Conservation (phyloP, 441 rosid genomes). For the Euphorbia celastroides region DNA sequence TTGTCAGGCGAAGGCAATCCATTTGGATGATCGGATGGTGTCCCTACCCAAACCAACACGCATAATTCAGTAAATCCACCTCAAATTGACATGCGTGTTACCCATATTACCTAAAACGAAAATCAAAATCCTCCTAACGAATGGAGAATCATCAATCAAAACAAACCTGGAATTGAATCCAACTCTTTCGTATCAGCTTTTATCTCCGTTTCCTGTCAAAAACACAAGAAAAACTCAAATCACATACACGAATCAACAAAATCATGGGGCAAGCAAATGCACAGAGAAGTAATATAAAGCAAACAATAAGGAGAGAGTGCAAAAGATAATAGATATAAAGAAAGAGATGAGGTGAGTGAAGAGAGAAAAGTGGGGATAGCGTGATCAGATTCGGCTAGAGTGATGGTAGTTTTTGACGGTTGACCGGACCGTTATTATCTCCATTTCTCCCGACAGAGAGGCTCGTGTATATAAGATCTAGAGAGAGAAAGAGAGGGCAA, state of each 20-base stretch:
- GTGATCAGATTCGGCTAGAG: constrained; percentile 73
- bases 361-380: constrained; percentile 37
- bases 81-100: neutral
- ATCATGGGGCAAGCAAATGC: constrained; percentile 10
- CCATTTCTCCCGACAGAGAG: constrained; percentile 20
- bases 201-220: constrained; percentile 55
- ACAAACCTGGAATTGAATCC: constrained; percentile 56
- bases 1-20: constrained; percentile 63
- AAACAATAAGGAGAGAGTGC: constrained; percentile 32
- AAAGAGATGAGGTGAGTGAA: constrained; percentile 21
- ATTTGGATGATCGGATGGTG: constrained; percentile 31
- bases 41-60: constrained; percentile 39
- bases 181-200: constrained; percentile 28
- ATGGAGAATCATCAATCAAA: no score
- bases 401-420: constrained; percentile 51
- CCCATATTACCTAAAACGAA: neutral
- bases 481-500: constrained; percentile 10
- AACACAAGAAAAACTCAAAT: constrained; percentile 17
- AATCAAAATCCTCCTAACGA: constrained; percentile 1
- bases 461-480: constrained; percentile 5
- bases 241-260: constrained; percentile 14
- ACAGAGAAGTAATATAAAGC: constrained; percentile 23
- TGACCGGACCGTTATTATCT: constrained; percentile 69
- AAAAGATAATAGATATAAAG: constrained; percentile 25
- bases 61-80: constrained; percentile 12